phyloP scores from a whole-genome alignment of 2,329 filamentous ascomycete species.

The Colletotrichum tofieldiae region DNA sequence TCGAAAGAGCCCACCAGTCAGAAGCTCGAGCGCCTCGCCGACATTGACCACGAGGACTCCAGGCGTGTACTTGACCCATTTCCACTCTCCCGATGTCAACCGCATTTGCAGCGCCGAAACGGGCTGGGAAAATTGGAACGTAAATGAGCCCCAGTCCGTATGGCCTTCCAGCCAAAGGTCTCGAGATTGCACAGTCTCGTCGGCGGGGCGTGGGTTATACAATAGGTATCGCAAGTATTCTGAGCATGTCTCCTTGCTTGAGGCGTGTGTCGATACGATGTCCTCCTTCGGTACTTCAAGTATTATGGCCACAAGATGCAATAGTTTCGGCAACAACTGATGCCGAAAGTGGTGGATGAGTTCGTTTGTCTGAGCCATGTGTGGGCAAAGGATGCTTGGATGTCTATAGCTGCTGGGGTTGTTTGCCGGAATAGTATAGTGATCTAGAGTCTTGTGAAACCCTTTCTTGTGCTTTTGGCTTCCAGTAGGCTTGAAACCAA shows the following conservation, averaged over 20 bases:
- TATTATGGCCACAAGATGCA: not conserved
- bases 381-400: not conserved
- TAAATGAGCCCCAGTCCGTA: conserved; percentile 67
- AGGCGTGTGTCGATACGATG: not conserved
- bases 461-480: not conserved
- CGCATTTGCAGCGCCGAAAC: conserved; percentile 67
- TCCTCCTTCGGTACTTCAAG: not conserved
- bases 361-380: not conserved
- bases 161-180: conserved; percentile 52
- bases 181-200: not conserved
- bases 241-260: not conserved
- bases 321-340: not conserved
- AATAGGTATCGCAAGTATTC: conserved; percentile 17
- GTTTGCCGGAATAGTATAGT: not conserved
- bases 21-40: conserved; percentile 49
- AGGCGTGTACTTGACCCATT: conserved; percentile 60
- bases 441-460: not conserved
- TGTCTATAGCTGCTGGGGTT: not conserved
- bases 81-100: conserved; percentile 55
- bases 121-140: conserved; percentile 68
- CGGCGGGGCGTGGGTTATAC: not conserved
- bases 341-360: not conserved
- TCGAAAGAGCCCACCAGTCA: conserved; percentile 49
- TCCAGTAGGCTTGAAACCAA: not conserved
- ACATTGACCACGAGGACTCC: conserved; percentile 63